Conservation (phyloP, 2,329 filamentous ascomycete species). For the Elsinoe perseae region DNA sequence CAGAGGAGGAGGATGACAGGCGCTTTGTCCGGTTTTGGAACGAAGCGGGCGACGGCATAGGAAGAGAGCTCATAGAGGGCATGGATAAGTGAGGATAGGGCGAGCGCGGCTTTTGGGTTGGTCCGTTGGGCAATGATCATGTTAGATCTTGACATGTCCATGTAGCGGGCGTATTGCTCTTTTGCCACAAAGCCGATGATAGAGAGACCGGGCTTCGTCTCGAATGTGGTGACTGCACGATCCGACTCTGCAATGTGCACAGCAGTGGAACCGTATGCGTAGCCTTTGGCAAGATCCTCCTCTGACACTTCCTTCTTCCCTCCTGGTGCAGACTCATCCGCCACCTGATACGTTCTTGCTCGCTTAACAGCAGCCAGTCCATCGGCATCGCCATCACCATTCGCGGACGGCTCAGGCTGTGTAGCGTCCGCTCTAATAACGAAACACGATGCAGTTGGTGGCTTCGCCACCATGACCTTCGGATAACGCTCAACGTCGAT, state of each 20-base stretch:
- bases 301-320: conserved; percentile 74
- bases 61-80: conserved; percentile 77
- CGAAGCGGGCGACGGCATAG: conserved; percentile 78
- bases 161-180: conserved; percentile 67
- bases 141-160: conserved; percentile 74
- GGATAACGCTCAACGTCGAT: conserved; percentile 91
- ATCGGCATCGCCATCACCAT: conserved; percentile 31
- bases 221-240: conserved; percentile 77
- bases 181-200: conserved; percentile 79
- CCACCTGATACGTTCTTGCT: conserved; percentile 71
- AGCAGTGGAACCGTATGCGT: conserved; percentile 84
- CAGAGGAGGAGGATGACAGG: conserved; percentile 71
- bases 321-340: conserved; percentile 64
- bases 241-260: conserved; percentile 85
- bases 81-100: conserved; percentile 81
- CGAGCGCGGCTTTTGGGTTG: conserved; percentile 75
- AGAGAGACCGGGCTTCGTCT: conserved; percentile 66
- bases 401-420: conserved; percentile 46
- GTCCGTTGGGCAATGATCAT: conserved; percentile 68
- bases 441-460: conserved; percentile 70
- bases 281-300: conserved; percentile 84
- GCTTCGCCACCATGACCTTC: conserved; percentile 67
- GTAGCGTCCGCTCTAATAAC: conserved; percentile 46
- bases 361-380: conserved; percentile 64
- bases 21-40: conserved; percentile 72